These are phyloP conservation scores for Aspergillus tanneri DNA, from an alignment of 2,329 filamentous ascomycete species.

Conservation along the genomic window DNA sequence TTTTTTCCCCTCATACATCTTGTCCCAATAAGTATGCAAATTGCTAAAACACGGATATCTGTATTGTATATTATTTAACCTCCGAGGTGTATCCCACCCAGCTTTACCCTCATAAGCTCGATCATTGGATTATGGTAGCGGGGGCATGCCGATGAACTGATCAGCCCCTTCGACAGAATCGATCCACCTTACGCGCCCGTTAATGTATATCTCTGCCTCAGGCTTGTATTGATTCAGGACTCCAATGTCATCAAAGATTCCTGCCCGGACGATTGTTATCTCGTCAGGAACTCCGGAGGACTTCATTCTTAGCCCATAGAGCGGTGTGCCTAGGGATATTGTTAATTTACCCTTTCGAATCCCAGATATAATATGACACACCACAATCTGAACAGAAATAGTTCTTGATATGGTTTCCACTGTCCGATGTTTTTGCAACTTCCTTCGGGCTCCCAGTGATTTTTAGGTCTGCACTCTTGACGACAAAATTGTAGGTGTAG, in stretches of 20 bases:
- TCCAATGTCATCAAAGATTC: conserved; percentile 34
- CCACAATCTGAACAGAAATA: conserved; percentile 42
- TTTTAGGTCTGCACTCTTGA: conserved; percentile 29
- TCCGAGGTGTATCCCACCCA: too few relatives aligned
- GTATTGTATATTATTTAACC: too few relatives aligned
- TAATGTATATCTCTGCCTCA: conserved; percentile 31
- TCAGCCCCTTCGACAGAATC: conserved; percentile 24
- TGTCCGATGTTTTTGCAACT: conserved; percentile 36
- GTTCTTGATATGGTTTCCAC: conserved; percentile 37
- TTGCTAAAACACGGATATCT: too few relatives aligned
- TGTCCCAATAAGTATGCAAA: too few relatives aligned
- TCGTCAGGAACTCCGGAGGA: conserved; percentile 21
- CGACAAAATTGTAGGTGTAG: conserved; percentile 34
- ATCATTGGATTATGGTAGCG: too few relatives aligned
- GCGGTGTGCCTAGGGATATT: conserved; percentile 25
- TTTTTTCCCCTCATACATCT: too few relatives aligned
- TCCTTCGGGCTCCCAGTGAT: conserved; percentile 36
- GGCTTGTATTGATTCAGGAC: conserved; percentile 32
- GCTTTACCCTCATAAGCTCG: too few relatives aligned
- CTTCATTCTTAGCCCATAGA: conserved; percentile 27
- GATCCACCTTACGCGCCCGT: conserved; percentile 27
- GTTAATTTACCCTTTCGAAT: conserved; percentile 7
- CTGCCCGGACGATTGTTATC: conserved; percentile 34
- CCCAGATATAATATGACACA: conserved; percentile 15
- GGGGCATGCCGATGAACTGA: conserved; percentile 29